phyloP scores from a whole-genome alignment of 768 basidiomycete genomes.

The Cyclocybe cylindracea region DNA sequence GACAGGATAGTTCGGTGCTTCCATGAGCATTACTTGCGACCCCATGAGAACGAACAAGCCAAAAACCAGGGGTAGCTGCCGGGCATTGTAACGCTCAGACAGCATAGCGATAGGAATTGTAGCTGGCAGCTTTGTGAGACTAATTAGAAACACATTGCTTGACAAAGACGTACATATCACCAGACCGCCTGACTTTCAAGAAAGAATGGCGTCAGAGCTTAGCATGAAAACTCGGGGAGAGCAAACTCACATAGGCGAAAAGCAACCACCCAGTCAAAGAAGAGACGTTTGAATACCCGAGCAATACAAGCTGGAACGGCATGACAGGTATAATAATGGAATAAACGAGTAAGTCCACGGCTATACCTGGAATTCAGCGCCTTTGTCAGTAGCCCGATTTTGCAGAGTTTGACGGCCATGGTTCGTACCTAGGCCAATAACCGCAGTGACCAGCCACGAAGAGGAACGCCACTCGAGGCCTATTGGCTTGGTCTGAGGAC shows the following conservation, averaged over 20 bases:
- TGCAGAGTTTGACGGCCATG: background rate
- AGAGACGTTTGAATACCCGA: constrained; percentile 48
- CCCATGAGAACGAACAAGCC: constrained; percentile 52
- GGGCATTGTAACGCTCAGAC: constrained; percentile 49
- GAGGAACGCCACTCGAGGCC: constrained; percentile 62
- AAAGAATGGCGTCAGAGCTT: background rate
- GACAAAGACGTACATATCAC: constrained; percentile 43
- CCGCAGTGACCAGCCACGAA: constrained; percentile 53
- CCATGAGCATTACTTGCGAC: constrained; percentile 64
- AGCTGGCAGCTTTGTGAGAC: constrained; percentile 27
- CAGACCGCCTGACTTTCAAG: constrained; percentile 54
- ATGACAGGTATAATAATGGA: constrained; percentile 64
- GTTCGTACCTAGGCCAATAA: constrained; percentile 49
- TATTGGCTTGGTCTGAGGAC: constrained; percentile 27
- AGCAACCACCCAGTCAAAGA: constrained; percentile 60
- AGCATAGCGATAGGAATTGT: constrained; percentile 60
- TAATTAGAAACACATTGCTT: background rate
- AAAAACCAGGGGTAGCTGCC: constrained; percentile 48
- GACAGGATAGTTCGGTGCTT: constrained; percentile 53
- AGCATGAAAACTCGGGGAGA: background rate
- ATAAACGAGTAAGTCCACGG: constrained; percentile 59
- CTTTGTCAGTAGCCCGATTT: background rate
- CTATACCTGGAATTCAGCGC: constrained; percentile 31
- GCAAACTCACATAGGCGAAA: constrained; percentile 51
- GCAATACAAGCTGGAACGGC: constrained; percentile 58